A percentile compares a stretch with the other conserved stretches of the same genome.
Conservation (phyloP, 306 rosid species). For the Cicer yamashitae region DNA sequence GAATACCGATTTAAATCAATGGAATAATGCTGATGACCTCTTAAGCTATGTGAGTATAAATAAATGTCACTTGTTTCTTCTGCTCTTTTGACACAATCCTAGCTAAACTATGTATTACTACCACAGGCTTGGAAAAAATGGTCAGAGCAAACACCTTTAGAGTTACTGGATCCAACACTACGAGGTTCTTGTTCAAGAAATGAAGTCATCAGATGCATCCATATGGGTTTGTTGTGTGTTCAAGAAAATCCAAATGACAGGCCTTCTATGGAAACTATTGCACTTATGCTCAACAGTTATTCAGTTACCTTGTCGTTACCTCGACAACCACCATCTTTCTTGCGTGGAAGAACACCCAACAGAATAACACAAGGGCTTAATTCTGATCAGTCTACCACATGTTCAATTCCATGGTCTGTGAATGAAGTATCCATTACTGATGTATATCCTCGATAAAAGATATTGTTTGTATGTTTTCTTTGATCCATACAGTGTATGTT, state of each 20-base stretch:
- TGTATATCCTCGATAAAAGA: slow-evolving; percentile 45
- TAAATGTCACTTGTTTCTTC: slow-evolving; percentile 1
- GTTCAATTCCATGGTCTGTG: slow-evolving; percentile 41
- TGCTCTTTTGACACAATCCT: slow-evolving; percentile 1
- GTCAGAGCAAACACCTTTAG: slow-evolving; percentile 48
- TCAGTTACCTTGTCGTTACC: slow-evolving; percentile 51
- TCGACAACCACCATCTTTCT: slow-evolving; percentile 45
- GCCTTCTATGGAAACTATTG: slow-evolving; percentile 59
- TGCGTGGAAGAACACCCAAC: slow-evolving; percentile 45
- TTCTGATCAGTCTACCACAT: slow-evolving; percentile 41
- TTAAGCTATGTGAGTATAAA: slow-evolving; percentile 55
- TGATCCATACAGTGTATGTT: slow-evolving; percentile 8
- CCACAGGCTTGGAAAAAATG: slow-evolving; percentile 59
- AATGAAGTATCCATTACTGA: slow-evolving; percentile 49
- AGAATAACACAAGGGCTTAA: slow-evolving; percentile 23
- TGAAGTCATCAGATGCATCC: slow-evolving; percentile 65
- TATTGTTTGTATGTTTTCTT: background rate
- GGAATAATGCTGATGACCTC: slow-evolving; percentile 47
- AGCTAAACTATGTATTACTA: background rate
- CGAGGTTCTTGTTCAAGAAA: slow-evolving; percentile 54
- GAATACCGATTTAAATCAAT: slow-evolving; percentile 43
- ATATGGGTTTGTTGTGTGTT: slow-evolving; percentile 58
- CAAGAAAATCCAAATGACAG: slow-evolving; percentile 59
- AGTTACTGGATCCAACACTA: slow-evolving; percentile 56
- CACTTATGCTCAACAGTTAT: slow-evolving; percentile 54